Evolutionary conservation across 192 early-diverging fungal species (phyloP), one percentile per base, ranked within the genome.

Genomic region (Dissophora ornata): DNA sequence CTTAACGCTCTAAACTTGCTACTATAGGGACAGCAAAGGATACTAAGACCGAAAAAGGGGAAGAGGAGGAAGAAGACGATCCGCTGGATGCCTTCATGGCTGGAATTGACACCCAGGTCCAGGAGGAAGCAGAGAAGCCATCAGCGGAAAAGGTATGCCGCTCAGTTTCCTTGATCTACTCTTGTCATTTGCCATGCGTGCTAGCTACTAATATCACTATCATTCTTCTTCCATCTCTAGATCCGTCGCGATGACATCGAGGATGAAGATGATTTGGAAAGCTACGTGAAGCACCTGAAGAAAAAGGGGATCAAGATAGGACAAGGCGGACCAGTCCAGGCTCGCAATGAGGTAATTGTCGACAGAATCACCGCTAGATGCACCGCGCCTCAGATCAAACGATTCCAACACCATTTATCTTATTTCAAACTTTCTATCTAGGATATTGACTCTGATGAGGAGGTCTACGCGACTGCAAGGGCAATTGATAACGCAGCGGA

Each of bases 71-170:
- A 5, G 87, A 90, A 11, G 86, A 86, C 24, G 93, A 95, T 82
- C 90, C 90, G 16, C 71, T 95, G 41, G 93, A 95, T 58, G 91
- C 92, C 18, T 95, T 94, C 77, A 95, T 95, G 93, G 85, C 90
- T 0, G 86, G 81, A 42, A 90, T 94, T 57, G 82, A 82, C 59
- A 79, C 80, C 13, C 81, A 87, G 48, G 87, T 83, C 9, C 70
- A 81, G 21, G 49, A 81, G 47, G 71, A 83, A 36, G 82, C 69
- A 25, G 62, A 66, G 25, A 84, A 86, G 48, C 79, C 83, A 30
- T 69, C 84, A 52, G 67, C 84, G 60, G 80, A 89, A 62, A 85
- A 81, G 52, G 73, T 71, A 58, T 40, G 4, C 44, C 13, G n/a
- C 13, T 38, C 36, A 38, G 6, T 9, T 13, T 9, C 36, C 13